Evolutionary conservation across 2,329 filamentous ascomycete species (phyloP).

Genomic region (Diaporthe sp.): DNA sequence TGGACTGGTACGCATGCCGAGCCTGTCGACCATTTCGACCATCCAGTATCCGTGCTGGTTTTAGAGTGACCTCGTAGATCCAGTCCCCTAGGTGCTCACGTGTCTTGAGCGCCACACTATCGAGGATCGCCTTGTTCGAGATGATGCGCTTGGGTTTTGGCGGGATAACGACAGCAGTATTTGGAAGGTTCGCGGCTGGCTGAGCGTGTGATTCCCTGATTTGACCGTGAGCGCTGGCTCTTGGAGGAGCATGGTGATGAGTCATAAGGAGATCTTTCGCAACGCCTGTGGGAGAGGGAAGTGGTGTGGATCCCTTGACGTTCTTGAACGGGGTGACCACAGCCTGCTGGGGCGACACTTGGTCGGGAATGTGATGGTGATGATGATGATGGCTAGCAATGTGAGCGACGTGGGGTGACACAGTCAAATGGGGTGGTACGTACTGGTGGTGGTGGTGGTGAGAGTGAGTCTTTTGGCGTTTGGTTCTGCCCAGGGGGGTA

Average conservation of each 20-base stretch:
- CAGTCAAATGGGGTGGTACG: conserved; percentile 51
- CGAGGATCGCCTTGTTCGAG: conserved; percentile 77
- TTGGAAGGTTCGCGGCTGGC: conserved; percentile 50
- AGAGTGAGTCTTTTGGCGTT: conserved; percentile 76
- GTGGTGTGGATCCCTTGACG: conserved; percentile 60
- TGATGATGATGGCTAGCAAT: conserved; percentile 67
- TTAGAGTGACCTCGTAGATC: conserved; percentile 80
- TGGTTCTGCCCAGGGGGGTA: conserved; percentile 71
- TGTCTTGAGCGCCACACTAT: conserved; percentile 77
- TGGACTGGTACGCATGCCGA: conserved; percentile 56
- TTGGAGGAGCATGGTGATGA: conserved; percentile 64
- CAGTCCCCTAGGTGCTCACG: conserved; percentile 88
- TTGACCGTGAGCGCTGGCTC: conserved; percentile 40
- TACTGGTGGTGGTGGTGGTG: conserved; percentile 79
- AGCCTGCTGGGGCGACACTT: conserved; percentile 56
- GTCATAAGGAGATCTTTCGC: conserved; percentile 54
- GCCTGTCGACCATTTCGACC: conserved; percentile 63
- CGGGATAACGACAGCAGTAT: conserved; percentile 59
- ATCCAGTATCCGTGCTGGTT: conserved; percentile 63
- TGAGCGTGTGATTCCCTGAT: conserved; percentile 50
- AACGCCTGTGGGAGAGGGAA: conserved; percentile 59
- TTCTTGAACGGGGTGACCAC: conserved; percentile 63
- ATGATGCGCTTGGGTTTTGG: conserved; percentile 76
- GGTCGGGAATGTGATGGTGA: conserved; percentile 66
- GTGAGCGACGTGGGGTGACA: conserved; percentile 42